Percentiles rank a stretch among this genome's conserved stretches.
phyloP scores from a whole-genome alignment of 257 asterid species.

The Galeopsis tetrahit region DNA sequence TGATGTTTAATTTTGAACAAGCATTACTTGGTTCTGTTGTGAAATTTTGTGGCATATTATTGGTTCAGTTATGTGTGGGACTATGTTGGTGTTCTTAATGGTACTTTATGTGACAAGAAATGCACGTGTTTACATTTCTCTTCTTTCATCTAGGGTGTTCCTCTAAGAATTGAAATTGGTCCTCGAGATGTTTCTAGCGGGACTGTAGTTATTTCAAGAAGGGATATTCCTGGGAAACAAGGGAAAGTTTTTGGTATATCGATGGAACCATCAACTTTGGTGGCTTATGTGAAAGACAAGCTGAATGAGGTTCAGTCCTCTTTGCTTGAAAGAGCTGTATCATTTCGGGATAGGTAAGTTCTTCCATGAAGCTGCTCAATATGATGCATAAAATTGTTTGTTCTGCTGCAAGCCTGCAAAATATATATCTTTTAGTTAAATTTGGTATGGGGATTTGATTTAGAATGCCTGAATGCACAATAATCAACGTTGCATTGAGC shows the following conservation, averaged over 20 bases:
- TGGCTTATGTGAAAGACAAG: constrained; percentile 62
- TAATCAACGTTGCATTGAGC: background rate
- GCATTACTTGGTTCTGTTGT: background rate
- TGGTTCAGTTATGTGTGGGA: constrained; percentile 18
- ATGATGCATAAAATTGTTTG: constrained; percentile 19
- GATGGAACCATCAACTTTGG: constrained; percentile 78
- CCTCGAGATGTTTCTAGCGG: constrained; percentile 89
- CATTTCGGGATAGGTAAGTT: constrained; percentile 81
- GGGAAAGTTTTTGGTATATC: constrained; percentile 95
- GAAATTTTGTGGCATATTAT: constrained; percentile 4
- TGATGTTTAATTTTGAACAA: constrained; percentile 4
- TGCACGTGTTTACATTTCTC: constrained; percentile 19
- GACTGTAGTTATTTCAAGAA: constrained; percentile 82
- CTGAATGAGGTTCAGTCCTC: constrained; percentile 85
- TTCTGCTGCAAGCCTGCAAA: constrained; percentile 22
- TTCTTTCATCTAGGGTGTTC: constrained; percentile 80
- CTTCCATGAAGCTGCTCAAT: constrained; percentile 21
- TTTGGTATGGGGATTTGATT: constrained; percentile 1
- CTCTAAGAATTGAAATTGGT: constrained; percentile 92
- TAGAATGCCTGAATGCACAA: constrained; percentile 7
- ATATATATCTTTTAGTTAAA: background rate
- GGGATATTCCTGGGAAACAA: constrained; percentile 96
- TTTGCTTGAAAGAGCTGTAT: constrained; percentile 68
- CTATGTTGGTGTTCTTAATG: background rate
- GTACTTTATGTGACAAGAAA: constrained; percentile 15